Evolutionary conservation across 2,329 filamentous ascomycete genomes (phyloP), one percentile per base, ranked within the genome.

Genomic region (Fusarium nurragi): DNA sequence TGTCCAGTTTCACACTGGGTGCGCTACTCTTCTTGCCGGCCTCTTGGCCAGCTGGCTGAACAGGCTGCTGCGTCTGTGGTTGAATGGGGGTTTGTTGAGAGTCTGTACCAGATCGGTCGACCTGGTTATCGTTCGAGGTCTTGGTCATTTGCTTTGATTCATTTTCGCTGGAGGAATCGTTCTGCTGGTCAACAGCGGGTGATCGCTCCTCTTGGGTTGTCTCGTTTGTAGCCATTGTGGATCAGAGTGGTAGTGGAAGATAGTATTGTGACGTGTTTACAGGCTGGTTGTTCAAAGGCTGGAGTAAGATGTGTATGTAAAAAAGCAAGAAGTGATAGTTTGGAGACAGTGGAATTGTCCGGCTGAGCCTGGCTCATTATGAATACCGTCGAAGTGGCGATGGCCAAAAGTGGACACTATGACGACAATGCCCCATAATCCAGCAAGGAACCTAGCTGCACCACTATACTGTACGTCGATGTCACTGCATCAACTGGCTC

Each of bases 1-100:
- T 64, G 6, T 64, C 60, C 4, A 64, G 22, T 12, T 22, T 64
- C 12, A 64, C 54, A 6, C 60, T 36, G 6, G 61, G 60, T 13
- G 60, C 60, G 2, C 60, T 54, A 7, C 49, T 60, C 39, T 64
- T 64, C 37, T 58, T 43, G 9, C 6, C 30, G 4, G 43, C 16
- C 22, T 48, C 23, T 28, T 64, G 30, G 8, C 14, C 36, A 12
- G 19, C 19, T 34, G 26, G 5, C 10, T 58, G 55, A 3, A 23
- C 9, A 3, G 39, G 34, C 7, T 63, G 56, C 13, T 57, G 51
- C 3, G 5, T 16, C 11, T 38, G 39, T 6, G 34, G 19, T 4
- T 40, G 23, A 18, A n/a, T 25, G 8, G 19, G 6, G 0, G 9
- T 3, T 19, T n/a, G 37, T 12, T 57, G 39, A 8, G 45, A 12